phyloP scores from a whole-genome alignment of 768 basidiomycete species.

The Strobilomyces echinocephalus region DNA sequence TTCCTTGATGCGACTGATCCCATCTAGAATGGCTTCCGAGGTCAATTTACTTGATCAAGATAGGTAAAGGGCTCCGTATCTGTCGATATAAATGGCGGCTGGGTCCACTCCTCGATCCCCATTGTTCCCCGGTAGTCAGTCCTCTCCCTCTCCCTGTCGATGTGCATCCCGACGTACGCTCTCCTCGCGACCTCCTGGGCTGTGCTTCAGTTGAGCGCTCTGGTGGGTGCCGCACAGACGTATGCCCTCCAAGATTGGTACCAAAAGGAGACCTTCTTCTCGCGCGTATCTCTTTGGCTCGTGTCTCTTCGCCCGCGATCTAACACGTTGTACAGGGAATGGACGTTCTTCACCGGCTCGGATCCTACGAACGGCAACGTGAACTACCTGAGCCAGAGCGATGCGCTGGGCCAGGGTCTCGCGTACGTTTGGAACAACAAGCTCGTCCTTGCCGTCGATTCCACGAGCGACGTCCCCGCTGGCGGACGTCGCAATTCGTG shows the following conservation, averaged over 20 bases:
- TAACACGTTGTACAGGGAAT: conserved; percentile 39
- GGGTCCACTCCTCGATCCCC: neutral
- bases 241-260: conserved; percentile 36
- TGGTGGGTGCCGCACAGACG: conserved; percentile 24
- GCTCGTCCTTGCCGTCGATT: conserved; percentile 58
- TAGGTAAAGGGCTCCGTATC: neutral
- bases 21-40: neutral
- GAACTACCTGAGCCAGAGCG: conserved; percentile 44
- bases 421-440: conserved; percentile 53
- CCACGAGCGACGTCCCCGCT: conserved; percentile 39
- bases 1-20: neutral
- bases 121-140: neutral
- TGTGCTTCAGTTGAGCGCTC: conserved; percentile 26
- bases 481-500: conserved; percentile 53
- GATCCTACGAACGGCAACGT: conserved; percentile 76
- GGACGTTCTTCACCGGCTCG: conserved; percentile 52
- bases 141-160: neutral
- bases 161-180: conserved; percentile 16
- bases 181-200: conserved; percentile 24
- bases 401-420: conserved; percentile 49
- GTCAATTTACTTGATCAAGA: neutral
- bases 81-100: conserved; percentile 4
- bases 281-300: conserved; percentile 34
- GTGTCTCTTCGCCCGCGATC: neutral
- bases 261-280: conserved; percentile 48